Evolutionary conservation across 202 grass and related monocot genomes (phyloP), one percentile per base, ranked within the genome.

Genomic region (Brachypodium distachyon): DNA sequence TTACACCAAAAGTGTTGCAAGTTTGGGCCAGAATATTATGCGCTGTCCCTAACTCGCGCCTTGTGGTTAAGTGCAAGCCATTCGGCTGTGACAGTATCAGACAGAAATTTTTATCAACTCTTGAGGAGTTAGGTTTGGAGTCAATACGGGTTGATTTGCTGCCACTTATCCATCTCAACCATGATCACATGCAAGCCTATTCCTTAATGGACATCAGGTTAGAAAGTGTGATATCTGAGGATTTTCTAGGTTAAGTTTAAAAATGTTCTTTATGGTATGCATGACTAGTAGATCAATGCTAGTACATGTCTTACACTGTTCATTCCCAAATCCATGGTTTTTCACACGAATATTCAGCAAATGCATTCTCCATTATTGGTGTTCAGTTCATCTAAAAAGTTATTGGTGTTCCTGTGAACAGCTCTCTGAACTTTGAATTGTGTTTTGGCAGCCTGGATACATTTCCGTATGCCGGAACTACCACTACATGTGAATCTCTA

Each of bases 121-220:
- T 99, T 10, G 89, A 95, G 74, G 89, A 93, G 67, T 86, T 95
- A 40, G 96, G 96, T 27, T 82, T 98, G 77, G 89, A 98, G 71
- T 69, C 96, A 39, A 55, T 90, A 72, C 80, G 96, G 52, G 89
- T 99, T 36, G 96, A 99, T 82, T 84, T 99, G 78, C 86, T 99
- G 70, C 92, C 96, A 48, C 86, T 99, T 39, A 99, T 99, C 82
- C 91, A 95, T 84, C 89, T 99, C 67, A 99, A 99, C 62, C 92
- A 99, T 74, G 96, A 99, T 75, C 96, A 99, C 84, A 99, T 99
- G 96, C 96, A 99, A 67, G 92, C 96, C 34, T 99, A 99, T 88
- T 99, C 96, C 46, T 63, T 99, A 57, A 99, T 99, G 87, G 96
- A 99, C 85, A 95, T 99, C 67, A 99, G 96, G 96, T 95, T 33